Conservation (phyloP, 805 yeast species). For the Metschnikowia similis region DNA sequence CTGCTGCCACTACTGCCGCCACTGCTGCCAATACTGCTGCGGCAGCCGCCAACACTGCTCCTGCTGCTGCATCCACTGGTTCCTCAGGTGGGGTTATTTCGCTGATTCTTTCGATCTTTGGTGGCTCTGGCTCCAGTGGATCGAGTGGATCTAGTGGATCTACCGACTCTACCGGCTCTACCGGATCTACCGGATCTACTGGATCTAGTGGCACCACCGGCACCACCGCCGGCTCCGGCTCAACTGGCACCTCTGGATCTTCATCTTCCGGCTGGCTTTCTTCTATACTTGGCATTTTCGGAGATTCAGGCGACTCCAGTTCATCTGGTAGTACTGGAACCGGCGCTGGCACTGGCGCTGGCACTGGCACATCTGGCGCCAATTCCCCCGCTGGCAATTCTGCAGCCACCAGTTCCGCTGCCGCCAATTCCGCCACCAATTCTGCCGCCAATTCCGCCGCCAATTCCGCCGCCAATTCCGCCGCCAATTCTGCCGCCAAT, state of each 20-base stretch:
- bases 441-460: not conserved
- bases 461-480: not conserved
- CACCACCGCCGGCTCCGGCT: not conserved
- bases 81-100: conserved; percentile 5
- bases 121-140: conserved; percentile 1
- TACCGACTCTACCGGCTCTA: no score
- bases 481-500: not conserved
- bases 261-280: not conserved
- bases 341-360: not conserved
- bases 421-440: no score
- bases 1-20: conserved; percentile 4
- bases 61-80: conserved; percentile 4
- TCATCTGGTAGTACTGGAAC: not conserved
- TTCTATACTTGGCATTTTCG: not conserved
- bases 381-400: no score
- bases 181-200: not conserved
- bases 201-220: not conserved
- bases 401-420: no score
- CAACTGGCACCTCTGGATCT: not conserved
- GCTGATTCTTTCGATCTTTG: conserved; percentile 3
- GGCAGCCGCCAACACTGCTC: conserved; percentile 3
- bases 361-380: not conserved
- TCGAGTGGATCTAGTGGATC: not conserved
- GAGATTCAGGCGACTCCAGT: not conserved
- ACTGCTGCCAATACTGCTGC: not conserved